Evolutionary conservation across 441 rosid genomes (phyloP).

Genomic region (Populus trichocarpa): DNA sequence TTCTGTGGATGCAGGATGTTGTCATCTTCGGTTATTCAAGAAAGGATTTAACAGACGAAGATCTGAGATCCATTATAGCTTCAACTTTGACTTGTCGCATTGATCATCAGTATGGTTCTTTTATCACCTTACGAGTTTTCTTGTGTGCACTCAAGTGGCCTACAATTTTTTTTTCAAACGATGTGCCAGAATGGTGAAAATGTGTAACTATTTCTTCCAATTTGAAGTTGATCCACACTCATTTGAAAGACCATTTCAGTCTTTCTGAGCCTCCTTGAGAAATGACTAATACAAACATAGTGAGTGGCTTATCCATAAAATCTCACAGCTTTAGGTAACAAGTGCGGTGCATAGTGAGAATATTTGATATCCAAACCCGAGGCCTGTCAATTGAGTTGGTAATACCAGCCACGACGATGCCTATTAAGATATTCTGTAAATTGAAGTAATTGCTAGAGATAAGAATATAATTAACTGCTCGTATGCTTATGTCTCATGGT

Average conservation of each 20-base stretch:
- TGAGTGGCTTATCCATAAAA: not conserved
- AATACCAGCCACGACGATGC: not conserved
- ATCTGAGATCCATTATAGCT: slow-evolving; percentile 66
- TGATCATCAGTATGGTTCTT: slow-evolving; percentile 60
- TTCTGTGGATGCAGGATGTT: slow-evolving; percentile 45
- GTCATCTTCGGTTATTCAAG: slow-evolving; percentile 75
- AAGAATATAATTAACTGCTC: not conserved
- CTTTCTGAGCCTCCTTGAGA: not conserved
- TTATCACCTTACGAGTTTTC: slow-evolving; percentile 4
- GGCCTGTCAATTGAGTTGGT: not conserved
- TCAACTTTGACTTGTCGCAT: slow-evolving; percentile 74
- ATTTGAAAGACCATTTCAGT: not conserved
- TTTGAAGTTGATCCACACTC: not conserved
- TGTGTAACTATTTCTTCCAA: not conserved
- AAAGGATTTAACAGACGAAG: slow-evolving; percentile 62
- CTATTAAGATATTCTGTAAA: not conserved
- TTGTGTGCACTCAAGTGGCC: not conserved
- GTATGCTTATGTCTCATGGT: not conserved
- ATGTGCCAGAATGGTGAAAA: not conserved
- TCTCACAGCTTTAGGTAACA: not conserved
- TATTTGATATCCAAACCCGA: not conserved
- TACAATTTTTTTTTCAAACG: not conserved
- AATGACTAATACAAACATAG: not conserved
- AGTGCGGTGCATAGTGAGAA: not conserved
- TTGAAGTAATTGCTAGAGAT: not conserved